Evolutionary conservation across 208 protist species (phyloP).

Genomic region (Trypanosoma avium): DNA sequence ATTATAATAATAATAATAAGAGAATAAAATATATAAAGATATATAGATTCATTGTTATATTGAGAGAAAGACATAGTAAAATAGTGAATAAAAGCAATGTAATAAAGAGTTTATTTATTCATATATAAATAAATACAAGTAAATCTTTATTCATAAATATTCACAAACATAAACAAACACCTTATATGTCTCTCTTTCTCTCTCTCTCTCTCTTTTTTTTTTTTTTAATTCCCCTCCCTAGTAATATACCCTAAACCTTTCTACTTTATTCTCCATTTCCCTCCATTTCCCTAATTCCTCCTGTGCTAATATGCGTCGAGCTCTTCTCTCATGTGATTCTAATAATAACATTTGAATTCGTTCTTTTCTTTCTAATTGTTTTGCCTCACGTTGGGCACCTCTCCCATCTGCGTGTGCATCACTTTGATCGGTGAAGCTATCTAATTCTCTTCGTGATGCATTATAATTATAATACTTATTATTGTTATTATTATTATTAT

Average conservation of each 20-base stretch:
- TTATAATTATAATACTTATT: background rate
- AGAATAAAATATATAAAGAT: conserved; percentile 3
- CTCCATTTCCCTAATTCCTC: conserved; percentile 12
- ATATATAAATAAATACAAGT: too few relatives aligned
- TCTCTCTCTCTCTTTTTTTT: too few relatives aligned
- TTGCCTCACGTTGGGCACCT: conserved; percentile 22
- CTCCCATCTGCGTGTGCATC: conserved; percentile 22
- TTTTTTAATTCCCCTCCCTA: background rate
- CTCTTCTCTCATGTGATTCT: conserved; percentile 19
- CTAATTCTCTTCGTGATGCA: background rate
- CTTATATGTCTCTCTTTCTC: too few relatives aligned
- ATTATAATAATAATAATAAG: background rate
- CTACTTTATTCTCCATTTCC: background rate
- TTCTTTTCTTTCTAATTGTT: conserved; percentile 3
- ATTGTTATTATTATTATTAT: background rate
- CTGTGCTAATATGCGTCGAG: conserved; percentile 7
- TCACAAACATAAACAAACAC: conserved; percentile 5
- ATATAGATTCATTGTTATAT: conserved; percentile 6
- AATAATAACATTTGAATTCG: conserved; percentile 23
- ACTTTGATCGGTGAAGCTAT: conserved; percentile 23
- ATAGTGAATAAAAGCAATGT: too few relatives aligned
- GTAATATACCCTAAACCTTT: background rate
- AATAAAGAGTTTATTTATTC: too few relatives aligned
- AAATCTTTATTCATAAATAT: too few relatives aligned
- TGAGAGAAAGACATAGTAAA: background rate